Conservation (phyloP, 306 rosid genomes). For the Echinosophora koreensis region DNA sequence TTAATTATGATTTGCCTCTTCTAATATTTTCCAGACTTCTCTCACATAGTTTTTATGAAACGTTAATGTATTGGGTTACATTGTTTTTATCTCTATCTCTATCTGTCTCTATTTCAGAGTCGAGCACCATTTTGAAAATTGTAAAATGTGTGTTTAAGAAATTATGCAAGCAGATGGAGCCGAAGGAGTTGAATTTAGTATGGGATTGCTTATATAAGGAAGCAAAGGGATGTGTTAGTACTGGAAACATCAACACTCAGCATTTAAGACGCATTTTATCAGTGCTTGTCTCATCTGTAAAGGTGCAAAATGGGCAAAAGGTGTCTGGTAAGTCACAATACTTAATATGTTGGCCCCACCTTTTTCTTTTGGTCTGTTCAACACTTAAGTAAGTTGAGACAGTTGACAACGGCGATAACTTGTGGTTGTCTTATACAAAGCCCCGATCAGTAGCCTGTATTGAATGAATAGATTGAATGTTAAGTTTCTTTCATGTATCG, state of each 20-base stretch:
- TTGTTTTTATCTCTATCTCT: slow-evolving; percentile 30
- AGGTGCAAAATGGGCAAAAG: slow-evolving; percentile 60
- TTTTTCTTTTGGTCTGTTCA: slow-evolving; percentile 29
- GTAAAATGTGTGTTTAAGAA: slow-evolving; percentile 60
- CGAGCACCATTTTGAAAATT: slow-evolving; percentile 61
- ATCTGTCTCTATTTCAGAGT: slow-evolving; percentile 59
- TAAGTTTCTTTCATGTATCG: not conserved
- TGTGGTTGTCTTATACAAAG: not conserved
- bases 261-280: slow-evolving; percentile 62
- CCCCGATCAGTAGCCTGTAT: slow-evolving; percentile 14
- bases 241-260: slow-evolving; percentile 41
- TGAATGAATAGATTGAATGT: slow-evolving; percentile 22
- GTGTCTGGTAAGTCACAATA: slow-evolving; percentile 70
- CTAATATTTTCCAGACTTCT: not conserved
- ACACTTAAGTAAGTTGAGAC: slow-evolving; percentile 4
- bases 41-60: not conserved
- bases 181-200: slow-evolving; percentile 69
- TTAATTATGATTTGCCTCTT: not conserved
- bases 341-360: slow-evolving; percentile 39
- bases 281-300: slow-evolving; percentile 65
- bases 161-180: slow-evolving; percentile 73
- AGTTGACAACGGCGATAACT: slow-evolving; percentile 17
- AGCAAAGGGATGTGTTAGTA: slow-evolving; percentile 50
- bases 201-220: slow-evolving; percentile 69
- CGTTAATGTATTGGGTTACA: slow-evolving; percentile 22